Evolutionary conservation across 169 alveolate genomes (phyloP), one percentile per base, ranked within the genome.

Genomic region (Eimeria falciformis): DNA sequence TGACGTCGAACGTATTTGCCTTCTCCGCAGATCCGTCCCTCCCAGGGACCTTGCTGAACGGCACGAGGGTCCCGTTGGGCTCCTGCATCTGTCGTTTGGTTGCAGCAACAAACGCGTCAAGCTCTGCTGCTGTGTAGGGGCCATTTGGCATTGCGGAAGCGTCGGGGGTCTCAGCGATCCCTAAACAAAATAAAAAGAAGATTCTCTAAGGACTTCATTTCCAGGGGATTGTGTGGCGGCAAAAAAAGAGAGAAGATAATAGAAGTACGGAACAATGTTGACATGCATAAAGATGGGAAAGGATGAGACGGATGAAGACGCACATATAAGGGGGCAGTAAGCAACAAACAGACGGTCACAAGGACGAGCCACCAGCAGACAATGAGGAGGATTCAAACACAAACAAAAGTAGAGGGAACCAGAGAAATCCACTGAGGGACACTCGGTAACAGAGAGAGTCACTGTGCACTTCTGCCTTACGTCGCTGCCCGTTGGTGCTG

Each of bases 111-210:
- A 73, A 73, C 53, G 6, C 58, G n/a, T 29, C 58, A 5, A 73
- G 58, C 83, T 73, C 83, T 37, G 47, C 83, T 12, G 55, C 40
- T 5, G 83, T 37, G 37, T 12, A 73, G 58, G 83, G 83, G 18
- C 83, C 83, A 7, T 29, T 5, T n/a, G 83, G 25, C 65, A 12
- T 21, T 53, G 65, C 1, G n/a, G 25, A 12, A 17, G 7, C 0
- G 65, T 17, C 17, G 3, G 65, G 65, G 65, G 25, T 21, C n/a
- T 53, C 65, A 53, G n/a, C 17, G 65, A 12, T 53, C 3, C 65
- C 65, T 53, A 21, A 12, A 3, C 0, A 53, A 53, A 21, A 12
- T 1, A 53, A 33, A 33, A 33, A 33, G 2, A 33, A 33, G 40
- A 33, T 33, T 33, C 40, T 33, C 40, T 33, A 33, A 2, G 2